Evolutionary conservation across 2,329 filamentous ascomycete genomes (phyloP).

Genomic region (Pleomassaria siparia): DNA sequence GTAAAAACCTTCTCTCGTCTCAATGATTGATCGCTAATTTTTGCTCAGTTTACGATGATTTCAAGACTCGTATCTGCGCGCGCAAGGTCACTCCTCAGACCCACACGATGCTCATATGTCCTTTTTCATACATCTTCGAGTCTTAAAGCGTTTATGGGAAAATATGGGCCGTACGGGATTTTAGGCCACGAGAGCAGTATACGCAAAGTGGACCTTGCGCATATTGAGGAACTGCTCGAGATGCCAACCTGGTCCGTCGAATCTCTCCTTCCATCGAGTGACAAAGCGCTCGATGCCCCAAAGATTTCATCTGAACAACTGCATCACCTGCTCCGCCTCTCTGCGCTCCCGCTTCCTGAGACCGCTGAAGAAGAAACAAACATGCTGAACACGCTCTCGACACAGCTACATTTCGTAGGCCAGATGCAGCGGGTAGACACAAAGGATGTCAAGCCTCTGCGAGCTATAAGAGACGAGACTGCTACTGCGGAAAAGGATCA

Average conservation of each 20-base stretch:
- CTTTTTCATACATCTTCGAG: not conserved
- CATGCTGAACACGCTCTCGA: constrained; percentile 74
- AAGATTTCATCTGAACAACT: constrained; percentile 68
- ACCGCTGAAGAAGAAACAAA: constrained; percentile 62
- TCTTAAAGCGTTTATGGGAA: no score
- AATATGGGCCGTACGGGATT: no score
- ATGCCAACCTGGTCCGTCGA: constrained; percentile 82
- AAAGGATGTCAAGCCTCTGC: constrained; percentile 69
- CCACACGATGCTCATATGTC: not conserved
- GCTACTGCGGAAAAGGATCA: constrained; percentile 55
- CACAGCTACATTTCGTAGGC: constrained; percentile 88
- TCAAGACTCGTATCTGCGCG: not conserved
- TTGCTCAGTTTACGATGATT: constrained; percentile 5
- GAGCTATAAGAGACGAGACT: constrained; percentile 81
- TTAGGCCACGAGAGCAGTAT: no score
- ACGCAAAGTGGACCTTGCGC: constrained; percentile 17
- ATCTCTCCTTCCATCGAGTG: constrained; percentile 63
- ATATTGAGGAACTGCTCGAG: constrained; percentile 54
- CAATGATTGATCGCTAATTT: constrained; percentile 2
- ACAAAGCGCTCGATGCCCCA: constrained; percentile 29
- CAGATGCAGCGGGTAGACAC: constrained; percentile 81
- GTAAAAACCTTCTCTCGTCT: not conserved
- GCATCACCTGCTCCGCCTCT: constrained; percentile 82
- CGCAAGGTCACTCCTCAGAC: not conserved
- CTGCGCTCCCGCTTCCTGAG: constrained; percentile 76